Evolutionary conservation across 352 stramenopile genomes (phyloP), one percentile per base, ranked within the genome.

Genomic region (Phytophthora aleatoria): DNA sequence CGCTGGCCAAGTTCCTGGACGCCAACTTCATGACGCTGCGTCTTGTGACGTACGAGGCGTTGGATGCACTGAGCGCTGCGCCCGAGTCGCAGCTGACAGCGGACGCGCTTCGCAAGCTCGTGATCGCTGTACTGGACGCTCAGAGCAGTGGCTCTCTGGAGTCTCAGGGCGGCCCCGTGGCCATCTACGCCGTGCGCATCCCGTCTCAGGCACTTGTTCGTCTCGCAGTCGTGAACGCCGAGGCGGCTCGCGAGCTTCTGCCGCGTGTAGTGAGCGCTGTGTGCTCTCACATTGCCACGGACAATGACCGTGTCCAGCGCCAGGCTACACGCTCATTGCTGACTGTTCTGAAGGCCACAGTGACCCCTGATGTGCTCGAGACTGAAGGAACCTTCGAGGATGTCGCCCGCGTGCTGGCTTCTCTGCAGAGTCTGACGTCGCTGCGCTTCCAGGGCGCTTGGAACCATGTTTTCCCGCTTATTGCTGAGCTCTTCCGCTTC

Each of bases 391-490:
- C 81, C 15, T 79, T 79, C 43, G 85, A 84, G 33, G 79, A 90
- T 56, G 64, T 93, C 3, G 67, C 73, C 30, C 85, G 87, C 38
- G 75, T 94, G 35, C 64, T 95, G 27, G 76, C 83, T 20, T 95
- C 87, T 42, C 69, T 95, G 24, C 73, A 93, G 65, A 91, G 82
- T 60, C 75, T 96, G 7, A 86, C 92, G 45, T 92, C 84, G 50
- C 73, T 96, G 54, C 86, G 86, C 39, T 96, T 92, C 73, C 88
- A 94, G 67, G 57, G 69, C 15, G 88, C 85, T 16, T 96, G 88
- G 88, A 79, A 74, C 27, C 84, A 92, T 49, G 65, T 93, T n/a
- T 92, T 96, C 62, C 65, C 74, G 3, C 65, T 92, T 53, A 79
- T 96, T 41, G 77, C 77, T 8, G 77, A 84, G 11, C 76, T 96